Base-by-base conservation (phyloP, 75 land plant genomes). In the Picea glauca region DNA sequence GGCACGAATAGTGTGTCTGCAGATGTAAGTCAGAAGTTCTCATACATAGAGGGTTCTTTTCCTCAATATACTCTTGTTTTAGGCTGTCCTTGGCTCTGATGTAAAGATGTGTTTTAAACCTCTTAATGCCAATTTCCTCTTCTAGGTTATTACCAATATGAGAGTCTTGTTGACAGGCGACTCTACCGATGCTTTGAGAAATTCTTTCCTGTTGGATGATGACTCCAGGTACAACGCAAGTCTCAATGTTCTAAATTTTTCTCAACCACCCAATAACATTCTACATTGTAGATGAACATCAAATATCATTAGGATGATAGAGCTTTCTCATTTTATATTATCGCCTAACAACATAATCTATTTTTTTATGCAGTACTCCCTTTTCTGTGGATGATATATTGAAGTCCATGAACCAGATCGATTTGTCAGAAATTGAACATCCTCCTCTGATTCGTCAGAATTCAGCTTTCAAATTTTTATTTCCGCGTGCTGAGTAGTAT, bases 381-480 rank as follows among this genome's bases (percentile, higher is more conserved):
- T 93, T 95, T 72, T 86, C 98, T 20, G 79, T 95, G 81, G 98
- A 95, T 61, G 98, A 95, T 76, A 88, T 95, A 76, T 86, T 90
- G 13, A 78, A 87, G 65, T 95, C 93, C 33, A 83, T 84, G 50
- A 59, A 81, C 11, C 93, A 89, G 13, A 85, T 93, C 60, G 91
- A 79, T 80, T 74, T 91, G 50, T 72, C 90, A 0, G 92, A 95
- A 21, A 86, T 95, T 58, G 93, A 91, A 6, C 91, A 92, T 1
- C 93, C 98, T 15, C 89, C 93, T 13, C 77, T 95, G 40, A 87
- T 95, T 60, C 83, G 90, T 57, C 94, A 95, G 66, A 93, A 91
- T 76, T 82, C 98, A 0, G 93, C 91, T 38, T 95, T 95, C 80
- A 90, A 88, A 79, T 95, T 95, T 79, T 83, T 95, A 63, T 79